Evolutionary conservation across 2,329 filamentous ascomycete genomes (phyloP).

Genomic region (Tothia fuscella): DNA sequence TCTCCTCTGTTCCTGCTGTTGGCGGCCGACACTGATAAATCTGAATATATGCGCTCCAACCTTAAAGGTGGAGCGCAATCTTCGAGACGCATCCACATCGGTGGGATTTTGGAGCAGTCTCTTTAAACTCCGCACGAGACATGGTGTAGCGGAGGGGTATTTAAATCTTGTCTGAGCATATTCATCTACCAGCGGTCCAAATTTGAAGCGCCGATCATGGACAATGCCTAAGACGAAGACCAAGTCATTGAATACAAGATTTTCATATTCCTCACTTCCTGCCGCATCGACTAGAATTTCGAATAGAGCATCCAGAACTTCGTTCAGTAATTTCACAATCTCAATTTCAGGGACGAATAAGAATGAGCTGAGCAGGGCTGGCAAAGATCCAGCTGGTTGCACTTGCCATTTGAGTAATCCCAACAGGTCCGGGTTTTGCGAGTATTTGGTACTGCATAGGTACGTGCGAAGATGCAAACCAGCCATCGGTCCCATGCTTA

Average conservation of each 20-base stretch:
- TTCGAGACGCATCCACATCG: constrained; percentile 71
- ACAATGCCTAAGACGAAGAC: constrained; percentile 87
- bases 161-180: constrained; percentile 85
- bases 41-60: constrained; percentile 87
- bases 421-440: constrained; percentile 77
- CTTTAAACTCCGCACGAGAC: constrained; percentile 75
- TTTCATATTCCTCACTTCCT: constrained; percentile 86
- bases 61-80: constrained; percentile 84
- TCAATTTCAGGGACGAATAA: constrained; percentile 95
- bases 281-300: constrained; percentile 81
- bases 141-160: constrained; percentile 84
- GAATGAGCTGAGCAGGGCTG: constrained; percentile 65
- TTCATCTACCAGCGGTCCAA: constrained; percentile 79
- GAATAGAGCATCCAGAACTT: constrained; percentile 86
- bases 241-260: constrained; percentile 80
- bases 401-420: constrained; percentile 81
- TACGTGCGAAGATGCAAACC: constrained; percentile 71
- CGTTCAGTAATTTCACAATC: constrained; percentile 82
- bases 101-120: constrained; percentile 71
- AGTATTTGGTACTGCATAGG: constrained; percentile 88
- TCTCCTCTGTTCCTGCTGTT: constrained; percentile 52
- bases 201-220: constrained; percentile 85
- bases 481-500: constrained; percentile 66
- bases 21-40: constrained; percentile 82
- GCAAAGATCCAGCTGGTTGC: constrained; percentile 56